Evolutionary conservation across 768 basidiomycete genomes (phyloP).

Genomic region (Psilocybe tampanensis): DNA sequence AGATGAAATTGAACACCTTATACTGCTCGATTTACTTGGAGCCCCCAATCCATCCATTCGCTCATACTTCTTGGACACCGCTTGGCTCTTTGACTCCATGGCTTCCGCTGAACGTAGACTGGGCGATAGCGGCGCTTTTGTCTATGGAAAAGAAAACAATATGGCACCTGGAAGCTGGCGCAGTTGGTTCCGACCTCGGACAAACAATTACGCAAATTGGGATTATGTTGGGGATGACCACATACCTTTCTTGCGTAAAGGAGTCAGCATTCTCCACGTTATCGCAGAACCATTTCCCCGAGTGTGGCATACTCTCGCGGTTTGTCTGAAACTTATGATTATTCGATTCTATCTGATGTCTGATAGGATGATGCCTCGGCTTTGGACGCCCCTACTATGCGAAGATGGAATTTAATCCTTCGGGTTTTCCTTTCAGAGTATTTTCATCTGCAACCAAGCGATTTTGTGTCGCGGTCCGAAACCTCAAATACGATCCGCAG

Average conservation of each 20-base stretch:
- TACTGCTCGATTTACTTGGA: slow-evolving; percentile 92
- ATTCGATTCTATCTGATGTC: background rate
- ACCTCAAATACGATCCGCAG: slow-evolving; percentile 30
- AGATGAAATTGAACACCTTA: slow-evolving; percentile 82
- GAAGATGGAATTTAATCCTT: slow-evolving; percentile 87
- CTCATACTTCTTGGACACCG: slow-evolving; percentile 86
- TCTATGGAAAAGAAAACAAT: slow-evolving; percentile 41
- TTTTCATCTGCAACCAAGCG: slow-evolving; percentile 63
- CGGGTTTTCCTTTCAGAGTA: slow-evolving; percentile 92
- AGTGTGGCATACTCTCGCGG: slow-evolving; percentile 86
- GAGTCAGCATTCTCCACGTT: slow-evolving; percentile 88
- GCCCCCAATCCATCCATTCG: slow-evolving; percentile 72
- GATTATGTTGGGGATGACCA: slow-evolving; percentile 92
- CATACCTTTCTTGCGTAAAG: slow-evolving; percentile 79
- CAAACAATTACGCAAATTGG: slow-evolving; percentile 34
- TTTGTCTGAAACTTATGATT: slow-evolving; percentile 37
- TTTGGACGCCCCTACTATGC: slow-evolving; percentile 82
- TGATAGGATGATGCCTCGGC: slow-evolving; percentile 86
- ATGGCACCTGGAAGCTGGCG: slow-evolving; percentile 53
- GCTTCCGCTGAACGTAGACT: slow-evolving; percentile 72
- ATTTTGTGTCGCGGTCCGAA: slow-evolving; percentile 31
- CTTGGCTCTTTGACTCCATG: slow-evolving; percentile 89
- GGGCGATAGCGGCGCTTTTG: slow-evolving; percentile 63
- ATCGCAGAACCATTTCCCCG: slow-evolving; percentile 87
- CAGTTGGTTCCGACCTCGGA: slow-evolving; percentile 70